phyloP scores from a whole-genome alignment of 2,329 filamentous ascomycete species.

The Chaetomium globosum region DNA sequence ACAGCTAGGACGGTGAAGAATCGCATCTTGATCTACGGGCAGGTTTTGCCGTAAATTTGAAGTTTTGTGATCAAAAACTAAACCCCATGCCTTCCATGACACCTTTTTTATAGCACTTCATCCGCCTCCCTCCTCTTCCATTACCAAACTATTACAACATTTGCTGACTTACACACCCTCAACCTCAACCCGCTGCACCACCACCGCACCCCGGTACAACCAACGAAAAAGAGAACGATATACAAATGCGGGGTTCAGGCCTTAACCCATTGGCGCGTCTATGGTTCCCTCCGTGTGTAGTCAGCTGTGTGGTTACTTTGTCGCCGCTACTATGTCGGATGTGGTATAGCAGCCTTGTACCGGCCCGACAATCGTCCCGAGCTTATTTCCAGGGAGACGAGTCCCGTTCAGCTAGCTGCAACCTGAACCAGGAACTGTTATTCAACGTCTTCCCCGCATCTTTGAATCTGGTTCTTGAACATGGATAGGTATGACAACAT shows the following conservation, averaged over 20 bases:
- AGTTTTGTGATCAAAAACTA: neutral
- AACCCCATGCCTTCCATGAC: neutral
- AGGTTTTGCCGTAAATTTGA: neutral
- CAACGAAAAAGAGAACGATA: neutral
- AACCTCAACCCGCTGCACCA: neutral
- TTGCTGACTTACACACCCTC: neutral
- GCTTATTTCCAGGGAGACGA: constrained; percentile 1
- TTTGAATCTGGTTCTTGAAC: neutral
- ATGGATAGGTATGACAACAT: neutral
- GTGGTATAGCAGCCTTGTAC: neutral
- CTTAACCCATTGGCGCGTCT: neutral
- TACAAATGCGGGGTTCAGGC: neutral
- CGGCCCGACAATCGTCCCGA: neutral
- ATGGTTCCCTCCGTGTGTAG: neutral
- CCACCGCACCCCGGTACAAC: neutral
- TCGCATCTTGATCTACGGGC: neutral
- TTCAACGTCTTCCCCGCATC: neutral
- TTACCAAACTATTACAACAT: constrained; percentile 1
- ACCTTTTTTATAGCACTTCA: neutral
- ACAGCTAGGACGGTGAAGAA: neutral
- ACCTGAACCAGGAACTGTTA: neutral
- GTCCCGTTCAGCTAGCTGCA: neutral
- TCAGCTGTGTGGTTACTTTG: neutral
- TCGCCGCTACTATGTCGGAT: neutral
- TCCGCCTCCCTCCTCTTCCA: neutral